Evolutionary conservation across 176 grass and related monocot species (phyloP), one percentile per base, ranked within the genome.

Genomic region (Alopecurus myosuroides): DNA sequence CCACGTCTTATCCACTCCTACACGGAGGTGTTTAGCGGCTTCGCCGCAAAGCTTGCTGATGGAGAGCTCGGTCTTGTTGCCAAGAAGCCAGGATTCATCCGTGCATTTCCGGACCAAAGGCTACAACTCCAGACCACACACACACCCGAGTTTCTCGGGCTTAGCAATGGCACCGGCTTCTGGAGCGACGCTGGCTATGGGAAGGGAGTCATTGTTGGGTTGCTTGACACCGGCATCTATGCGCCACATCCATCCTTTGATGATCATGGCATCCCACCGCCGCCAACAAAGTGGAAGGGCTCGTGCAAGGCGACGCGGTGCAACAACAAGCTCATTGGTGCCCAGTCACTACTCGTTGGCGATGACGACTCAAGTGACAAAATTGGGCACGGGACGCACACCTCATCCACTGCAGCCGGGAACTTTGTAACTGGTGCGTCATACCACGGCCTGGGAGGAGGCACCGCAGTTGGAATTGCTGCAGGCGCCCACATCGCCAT

Each of bases 201-300:
- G 4, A 50, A 85, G 53, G 91, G 91, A 0, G 44, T 86, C 65
- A 45, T 90, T n/a, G 56, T 93, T 23, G 91, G 91, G 10, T 15
- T 93, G 3, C 76, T 93, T 22, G 88, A 93, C 63, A 34, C 56
- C 6, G 91, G 91, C 50, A 86, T 93, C 64, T 20, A 42, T 15
- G 41, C 55, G 6, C 14, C 52, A 4, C 84, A 86, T 52, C 76
- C 66, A 48, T 86, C 76, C 22, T 86, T 86, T 6, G 65, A 28
- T 20, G 69, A 42, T 28, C 37, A 28, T 0, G 39, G 13, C 13
- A 72, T 72, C 69, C 6, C 69, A 9, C 3, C 76, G 9, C 66
- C 84, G 0, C 76, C 76, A 0, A 3, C 65, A 17, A 71, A 26
- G 65, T 79, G 84, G 76, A 86, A 49, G 51, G 76, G 76, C 51